Conservation (phyloP, 208 protist genomes). For the Leishmania tarentolae region DNA sequence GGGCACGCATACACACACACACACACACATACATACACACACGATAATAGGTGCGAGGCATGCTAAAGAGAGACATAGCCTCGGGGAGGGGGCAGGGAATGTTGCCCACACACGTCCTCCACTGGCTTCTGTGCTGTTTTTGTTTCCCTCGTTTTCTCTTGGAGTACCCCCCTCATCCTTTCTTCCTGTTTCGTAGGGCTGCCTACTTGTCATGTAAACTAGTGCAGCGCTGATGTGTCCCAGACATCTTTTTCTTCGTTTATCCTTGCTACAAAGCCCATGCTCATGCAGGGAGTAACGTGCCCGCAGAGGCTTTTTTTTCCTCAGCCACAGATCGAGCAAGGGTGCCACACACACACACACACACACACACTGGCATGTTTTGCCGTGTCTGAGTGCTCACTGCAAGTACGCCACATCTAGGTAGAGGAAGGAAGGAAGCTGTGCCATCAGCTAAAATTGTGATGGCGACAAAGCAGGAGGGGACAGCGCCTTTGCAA, state of each 20-base stretch:
- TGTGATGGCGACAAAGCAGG: no score
- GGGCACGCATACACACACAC: neutral
- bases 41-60: neutral
- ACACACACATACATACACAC: neutral
- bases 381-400: neutral
- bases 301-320: neutral
- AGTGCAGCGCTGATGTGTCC: neutral
- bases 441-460: neutral
- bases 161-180: no score
- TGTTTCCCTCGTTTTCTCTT: neutral
- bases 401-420: neutral
- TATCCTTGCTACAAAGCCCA: neutral
- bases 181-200: neutral
- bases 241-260: neutral
- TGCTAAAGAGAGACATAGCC: neutral
- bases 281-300: neutral
- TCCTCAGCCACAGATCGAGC: neutral
- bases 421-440: neutral
- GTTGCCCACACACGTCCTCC: neutral
- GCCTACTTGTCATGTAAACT: conserved; percentile 4
- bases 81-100: neutral
- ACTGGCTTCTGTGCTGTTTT: neutral
- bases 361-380: neutral
- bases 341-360: neutral
- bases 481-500: neutral